Evolutionary conservation across 2,329 filamentous ascomycete genomes (phyloP).

Genomic region (Botryotinia narcissicola): DNA sequence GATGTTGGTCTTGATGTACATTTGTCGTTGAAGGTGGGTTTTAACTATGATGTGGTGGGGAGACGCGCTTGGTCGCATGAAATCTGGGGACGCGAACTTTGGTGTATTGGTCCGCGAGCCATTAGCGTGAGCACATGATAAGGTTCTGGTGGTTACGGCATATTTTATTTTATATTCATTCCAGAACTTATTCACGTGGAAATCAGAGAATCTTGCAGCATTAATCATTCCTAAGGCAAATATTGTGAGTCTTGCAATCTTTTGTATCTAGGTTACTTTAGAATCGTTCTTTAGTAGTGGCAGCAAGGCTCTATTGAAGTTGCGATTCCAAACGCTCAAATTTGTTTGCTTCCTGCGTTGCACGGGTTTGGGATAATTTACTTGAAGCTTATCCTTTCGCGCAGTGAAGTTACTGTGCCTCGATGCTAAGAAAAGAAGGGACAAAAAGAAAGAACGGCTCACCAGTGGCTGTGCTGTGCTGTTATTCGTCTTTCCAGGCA

Average conservation of each 20-base stretch:
- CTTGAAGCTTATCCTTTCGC: background rate
- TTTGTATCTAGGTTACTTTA: background rate
- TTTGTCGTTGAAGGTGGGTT: background rate
- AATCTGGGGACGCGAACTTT: slow-evolving; percentile 12
- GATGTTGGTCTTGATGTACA: background rate
- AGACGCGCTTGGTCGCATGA: slow-evolving; percentile 4
- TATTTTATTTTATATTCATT: background rate
- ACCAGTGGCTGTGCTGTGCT: background rate
- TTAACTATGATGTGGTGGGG: background rate
- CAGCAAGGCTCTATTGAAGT: slow-evolving; percentile 9
- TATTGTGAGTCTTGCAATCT: background rate
- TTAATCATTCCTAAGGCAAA: background rate
- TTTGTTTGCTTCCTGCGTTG: background rate
- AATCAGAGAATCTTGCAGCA: background rate
- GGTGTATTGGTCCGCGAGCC: background rate
- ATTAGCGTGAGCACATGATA: background rate
- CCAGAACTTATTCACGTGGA: background rate
- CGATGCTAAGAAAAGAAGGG: background rate
- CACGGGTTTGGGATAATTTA: background rate
- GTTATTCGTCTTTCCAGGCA: background rate
- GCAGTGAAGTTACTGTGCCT: background rate
- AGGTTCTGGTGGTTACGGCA: background rate
- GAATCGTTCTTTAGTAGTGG: background rate
- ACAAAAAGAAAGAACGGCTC: background rate
- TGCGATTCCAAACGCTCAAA: background rate